phyloP scores from a whole-genome alignment of 169 alveolate species.

The Cryptosporidium xiaoi region DNA sequence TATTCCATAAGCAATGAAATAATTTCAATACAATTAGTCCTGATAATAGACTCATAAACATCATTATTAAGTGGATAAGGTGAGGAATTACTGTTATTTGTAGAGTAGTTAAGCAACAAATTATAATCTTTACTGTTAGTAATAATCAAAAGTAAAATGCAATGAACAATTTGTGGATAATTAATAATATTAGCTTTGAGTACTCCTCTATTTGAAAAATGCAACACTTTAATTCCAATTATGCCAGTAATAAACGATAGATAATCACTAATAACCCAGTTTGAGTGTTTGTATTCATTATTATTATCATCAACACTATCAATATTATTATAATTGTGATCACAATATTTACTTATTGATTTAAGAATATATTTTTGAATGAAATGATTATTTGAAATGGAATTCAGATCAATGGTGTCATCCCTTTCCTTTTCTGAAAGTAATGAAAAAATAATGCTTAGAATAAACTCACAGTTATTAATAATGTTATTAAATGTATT shows the following conservation, averaged over 20 bases:
- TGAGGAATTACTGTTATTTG: neutral
- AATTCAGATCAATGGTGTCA: neutral
- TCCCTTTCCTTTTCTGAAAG: constrained; percentile 42
- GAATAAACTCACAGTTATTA: constrained; percentile 19
- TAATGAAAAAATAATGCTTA: constrained; percentile 24
- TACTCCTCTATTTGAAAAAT: constrained; percentile 31
- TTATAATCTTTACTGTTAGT: constrained; percentile 36
- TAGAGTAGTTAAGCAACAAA: neutral
- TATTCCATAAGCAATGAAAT: constrained; percentile 44
- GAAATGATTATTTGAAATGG: constrained; percentile 9
- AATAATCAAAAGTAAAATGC: constrained; percentile 22
- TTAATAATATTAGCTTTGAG: constrained; percentile 4
- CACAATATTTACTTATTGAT: neutral
- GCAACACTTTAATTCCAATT: constrained; percentile 31
- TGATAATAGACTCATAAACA: neutral
- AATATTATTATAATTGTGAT: neutral
- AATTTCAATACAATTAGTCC: constrained; percentile 22
- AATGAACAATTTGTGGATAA: constrained; percentile 66
- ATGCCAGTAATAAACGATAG: constrained; percentile 27
- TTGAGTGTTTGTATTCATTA: neutral
- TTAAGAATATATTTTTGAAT: constrained; percentile 19
- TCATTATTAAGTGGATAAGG: neutral
- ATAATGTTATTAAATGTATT: neutral
- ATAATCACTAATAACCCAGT: constrained; percentile 21
- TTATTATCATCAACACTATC: neutral